Evolutionary conservation across 1,284 basidiomycete genomes (phyloP), one percentile per base, ranked within the genome.

Genomic region (Calocybe gambosa): DNA sequence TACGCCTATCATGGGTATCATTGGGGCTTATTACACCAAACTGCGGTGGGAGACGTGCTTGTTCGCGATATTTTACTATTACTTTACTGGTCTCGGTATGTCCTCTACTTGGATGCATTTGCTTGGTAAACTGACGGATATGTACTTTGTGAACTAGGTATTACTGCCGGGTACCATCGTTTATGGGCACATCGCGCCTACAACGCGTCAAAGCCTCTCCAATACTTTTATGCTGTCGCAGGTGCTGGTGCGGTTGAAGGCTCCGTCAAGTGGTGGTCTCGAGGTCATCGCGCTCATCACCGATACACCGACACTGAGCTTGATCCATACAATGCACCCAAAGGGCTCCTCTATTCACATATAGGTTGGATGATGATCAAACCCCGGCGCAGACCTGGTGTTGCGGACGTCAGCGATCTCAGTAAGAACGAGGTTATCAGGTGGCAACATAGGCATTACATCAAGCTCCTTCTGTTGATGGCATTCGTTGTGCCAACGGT

Each of bases 281-380:
- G 92, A 39, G 90, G 89, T 49, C 92, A 95, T 72, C 85, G 93
- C 52, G 90, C 93, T 7, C 91, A 95, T 68, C 92, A 94, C 65
- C 80, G 91, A 43, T 94, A 95, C 73, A 95, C 92, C 61, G 93
- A 96, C 69, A 95, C 93, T 58, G 88, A 93, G 49, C 85, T 96
- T 50, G 92, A 95, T 70, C 93, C 92, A 0, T 96, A 95, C 72
- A 87, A 88, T 52, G 91, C 93, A 2, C 86, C 92, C 67, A 80
- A 85, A 60, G 93, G 93, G 19, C 74, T 89, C 54, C 72, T 73
- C 51, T 85, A 79, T 72, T 82, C 88, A 0, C 93, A 95, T 61
- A 72, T 94, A 51, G 92, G 91, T 38, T 96, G 93, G 93, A 93
- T 95, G 87, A 61, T 95, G 54, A 57, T 95, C 67, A 93, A 93